Evolutionary conservation across 495 filamentous ascomycete genomes (phyloP), one percentile per base, ranked within the genome.

Genomic region (Daldinia vernicosa): DNA sequence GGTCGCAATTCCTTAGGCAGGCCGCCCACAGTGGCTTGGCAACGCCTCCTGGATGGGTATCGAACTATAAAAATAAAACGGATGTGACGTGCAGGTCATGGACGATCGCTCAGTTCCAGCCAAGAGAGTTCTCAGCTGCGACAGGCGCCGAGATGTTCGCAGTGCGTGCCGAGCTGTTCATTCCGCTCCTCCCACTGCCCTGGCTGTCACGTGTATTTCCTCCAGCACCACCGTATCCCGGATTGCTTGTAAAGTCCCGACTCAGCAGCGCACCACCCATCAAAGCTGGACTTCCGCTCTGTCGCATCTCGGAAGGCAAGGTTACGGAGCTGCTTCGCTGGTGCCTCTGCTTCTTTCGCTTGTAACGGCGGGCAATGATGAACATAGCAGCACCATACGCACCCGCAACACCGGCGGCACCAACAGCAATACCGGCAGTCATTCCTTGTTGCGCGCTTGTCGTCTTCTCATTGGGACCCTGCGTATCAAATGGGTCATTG

Each of bases 361-460:
- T 94, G 87, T 98, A 99, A 66, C 95, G 86, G 51, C 96, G 88
- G 26, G 95, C 95, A 70, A 98, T 87, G 77, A 94, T 91, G 81
- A 98, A 96, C 95, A 99, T 98, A 78, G 93, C 96, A n/a, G 92
- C 95, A 76, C 94, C 96, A 74, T 99, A 99, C n/a, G 90, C 91
- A 51, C 90, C 89, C 15, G 93, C 93, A 74, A 93, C 93, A 45
- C 85, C 88, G 32, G 93, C 88, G 58, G 92, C 90, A 72, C 90
- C 92, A 52, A 90, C 81, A 53, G 89, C 92, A 77, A 98, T 93
- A 70, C 91, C 93, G 53, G 93, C 91, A n/a, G 91, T 95, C 74
- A 90, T 92, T 60, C 88, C 88, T 57, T 86, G 87, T 56, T 93
- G 87, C 26, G 85, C 75, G 22, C 70, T 82, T 32, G 87, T 85